These are phyloP conservation scores for Naganishia onofrii DNA, from an alignment of 768 basidiomycete genomes.

Conservation along the genomic window DNA sequence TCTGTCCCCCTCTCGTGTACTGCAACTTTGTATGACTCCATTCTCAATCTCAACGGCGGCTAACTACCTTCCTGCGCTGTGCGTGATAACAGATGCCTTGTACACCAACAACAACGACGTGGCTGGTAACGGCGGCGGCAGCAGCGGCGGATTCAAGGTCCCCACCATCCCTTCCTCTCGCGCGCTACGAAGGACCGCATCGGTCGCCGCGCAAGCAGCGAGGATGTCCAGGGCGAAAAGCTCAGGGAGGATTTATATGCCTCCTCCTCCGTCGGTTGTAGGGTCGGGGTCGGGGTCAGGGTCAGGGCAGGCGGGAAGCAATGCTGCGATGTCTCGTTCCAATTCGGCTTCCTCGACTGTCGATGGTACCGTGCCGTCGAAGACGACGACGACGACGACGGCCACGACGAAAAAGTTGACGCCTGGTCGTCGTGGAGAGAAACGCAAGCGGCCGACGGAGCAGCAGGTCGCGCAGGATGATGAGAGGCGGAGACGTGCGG, in stretches of 20 bases:
- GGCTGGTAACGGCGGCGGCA: no score
- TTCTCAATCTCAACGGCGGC: no score
- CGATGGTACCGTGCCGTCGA: not conserved
- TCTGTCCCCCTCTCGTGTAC: not conserved
- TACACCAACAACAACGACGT: not conserved
- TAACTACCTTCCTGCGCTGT: not conserved
- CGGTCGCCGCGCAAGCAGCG: conserved; percentile 2
- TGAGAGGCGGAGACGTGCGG: conserved; percentile 3
- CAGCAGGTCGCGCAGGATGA: conserved; percentile 30
- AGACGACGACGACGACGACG: not conserved
- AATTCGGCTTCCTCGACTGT: conserved; percentile 11
- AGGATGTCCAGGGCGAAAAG: conserved; percentile 11
- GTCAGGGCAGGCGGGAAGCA: not conserved
- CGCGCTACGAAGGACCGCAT: not conserved
- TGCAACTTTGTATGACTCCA: no score
- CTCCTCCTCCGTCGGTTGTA: conserved; percentile 20
- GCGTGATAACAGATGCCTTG: not conserved
- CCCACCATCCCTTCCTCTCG: conserved; percentile 3
- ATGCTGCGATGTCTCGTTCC: conserved; percentile 22
- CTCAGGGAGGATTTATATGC: conserved; percentile 11
- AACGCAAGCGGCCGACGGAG: conserved; percentile 36
- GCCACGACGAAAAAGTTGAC: conserved; percentile 33
- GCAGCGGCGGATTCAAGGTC: conserved; percentile 11
- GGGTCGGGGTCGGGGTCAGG: no score
- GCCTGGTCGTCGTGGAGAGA: conserved; percentile 47